These are phyloP conservation scores for Cutaneotrichosporon cutaneum DNA, from an alignment of 1,284 basidiomycete genomes.

Conservation along the genomic window DNA sequence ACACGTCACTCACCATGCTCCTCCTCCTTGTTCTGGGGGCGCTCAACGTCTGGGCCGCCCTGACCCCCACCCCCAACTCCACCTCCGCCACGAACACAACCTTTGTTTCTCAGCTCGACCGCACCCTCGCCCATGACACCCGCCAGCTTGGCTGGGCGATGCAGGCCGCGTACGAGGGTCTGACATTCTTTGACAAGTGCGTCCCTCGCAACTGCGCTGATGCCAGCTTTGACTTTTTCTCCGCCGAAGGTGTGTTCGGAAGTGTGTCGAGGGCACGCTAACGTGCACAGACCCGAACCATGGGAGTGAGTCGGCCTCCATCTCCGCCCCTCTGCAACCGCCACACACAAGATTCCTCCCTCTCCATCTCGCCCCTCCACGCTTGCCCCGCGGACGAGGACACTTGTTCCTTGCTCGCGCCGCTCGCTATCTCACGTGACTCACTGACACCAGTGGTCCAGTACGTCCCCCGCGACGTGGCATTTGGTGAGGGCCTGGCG, in stretches of 20 bases:
- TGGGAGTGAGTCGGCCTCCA: slow-evolving; percentile 35
- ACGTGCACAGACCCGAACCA: slow-evolving; percentile 43
- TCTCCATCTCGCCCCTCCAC: not conserved
- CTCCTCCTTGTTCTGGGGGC: not conserved
- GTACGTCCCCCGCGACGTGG: slow-evolving; percentile 29
- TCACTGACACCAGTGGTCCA: slow-evolving; percentile 21
- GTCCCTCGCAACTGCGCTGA: slow-evolving; percentile 7
- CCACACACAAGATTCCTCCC: too few species aligned
- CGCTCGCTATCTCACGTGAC: too few species aligned
- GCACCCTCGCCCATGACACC: not conserved
- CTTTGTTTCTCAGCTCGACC: slow-evolving; percentile 9
- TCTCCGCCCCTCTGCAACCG: not conserved
- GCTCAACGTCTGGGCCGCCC: not conserved
- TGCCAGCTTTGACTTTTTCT: slow-evolving; percentile 41
- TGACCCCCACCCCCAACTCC: not conserved
- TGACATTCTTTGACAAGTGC: slow-evolving; percentile 49
- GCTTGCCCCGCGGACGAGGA: too few species aligned
- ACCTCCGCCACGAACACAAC: too few species aligned
- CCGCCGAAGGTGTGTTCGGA: slow-evolving; percentile 33
- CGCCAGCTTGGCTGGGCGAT: slow-evolving; percentile 24
- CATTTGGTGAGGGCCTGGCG: slow-evolving; percentile 35
- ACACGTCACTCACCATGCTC: not conserved
- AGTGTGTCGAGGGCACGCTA: not conserved
- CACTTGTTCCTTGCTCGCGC: too few species aligned
- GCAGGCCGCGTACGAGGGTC: slow-evolving; percentile 42